Base-by-base conservation (phyloP, 2,329 filamentous ascomycete species). In the Aspergillus brasiliensis region DNA sequence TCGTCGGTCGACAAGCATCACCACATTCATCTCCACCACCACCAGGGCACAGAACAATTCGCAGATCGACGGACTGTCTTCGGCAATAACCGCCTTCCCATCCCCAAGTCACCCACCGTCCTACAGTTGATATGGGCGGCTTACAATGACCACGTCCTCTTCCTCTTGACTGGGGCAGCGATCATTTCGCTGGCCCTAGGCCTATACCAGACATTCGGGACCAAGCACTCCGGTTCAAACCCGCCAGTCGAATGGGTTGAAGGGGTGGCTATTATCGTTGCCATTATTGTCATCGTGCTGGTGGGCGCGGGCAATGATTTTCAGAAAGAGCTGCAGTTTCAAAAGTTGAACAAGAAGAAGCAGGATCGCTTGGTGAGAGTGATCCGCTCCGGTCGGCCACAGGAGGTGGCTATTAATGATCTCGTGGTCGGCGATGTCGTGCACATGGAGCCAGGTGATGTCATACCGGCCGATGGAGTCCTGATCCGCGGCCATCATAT, bases 61-160 rank as follows among this genome's bases (percentile, higher is more conserved):
- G 38, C 31, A 5, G 63, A 63, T 19, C 44, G 63, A 40, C 47
- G 40, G 4, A 46, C 48, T 3, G 57, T 60, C 5, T 91, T 85
- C 68, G 83, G 82, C 57, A 82, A 86, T 62, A 91, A 91, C 67
- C 78, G 80, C n/a, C 75, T 89, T 34, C 87, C 87, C 0, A 84
- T 84, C 63, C 85, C 86, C 66, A 88, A 88, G 68, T 80, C 86
- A 13, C 91, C 90, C 71, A 87, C 80, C 46, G 84, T 91, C 57
- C 77, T 88, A 56, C 80, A 86, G 67, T 78, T 91, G 6, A 85
- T 86, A 66, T 92, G 89, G 89, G 87, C 90, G 67, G 89, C 89
- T 1, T 91, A 90, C 77, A 91, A 92, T 72, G 90, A 92, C 75
- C 91, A 91, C 66, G 85, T 92, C 3, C 80, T 91, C 38, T 88